These are phyloP conservation scores for Solanum sparsipilum DNA, from an alignment of 257 asterid species.

Conservation along the genomic window DNA sequence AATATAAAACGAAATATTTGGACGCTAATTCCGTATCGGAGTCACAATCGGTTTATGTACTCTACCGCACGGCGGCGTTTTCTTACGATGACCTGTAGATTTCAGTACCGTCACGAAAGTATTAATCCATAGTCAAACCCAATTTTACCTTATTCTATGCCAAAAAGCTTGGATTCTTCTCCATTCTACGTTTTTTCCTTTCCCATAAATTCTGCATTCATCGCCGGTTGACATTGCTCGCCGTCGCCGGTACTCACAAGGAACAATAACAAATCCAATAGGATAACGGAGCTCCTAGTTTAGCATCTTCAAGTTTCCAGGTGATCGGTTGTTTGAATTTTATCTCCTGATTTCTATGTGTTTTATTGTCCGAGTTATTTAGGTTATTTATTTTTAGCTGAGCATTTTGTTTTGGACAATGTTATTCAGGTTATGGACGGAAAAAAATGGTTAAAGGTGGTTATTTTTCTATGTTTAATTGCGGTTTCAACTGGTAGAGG, in stretches of 20 bases:
- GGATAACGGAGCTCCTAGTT: not conserved
- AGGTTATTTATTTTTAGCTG: not conserved
- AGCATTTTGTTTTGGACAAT: not conserved
- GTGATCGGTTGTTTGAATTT: not conserved
- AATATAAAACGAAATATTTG: not conserved
- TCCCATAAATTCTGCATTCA: not conserved
- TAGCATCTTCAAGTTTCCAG: not conserved
- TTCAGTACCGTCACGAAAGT: not conserved
- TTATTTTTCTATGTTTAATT: constrained; percentile 11
- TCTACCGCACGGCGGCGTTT: not conserved
- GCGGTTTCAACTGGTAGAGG: constrained; percentile 27
- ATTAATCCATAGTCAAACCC: not conserved
- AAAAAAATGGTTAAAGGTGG: constrained; percentile 17
- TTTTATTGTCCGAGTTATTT: not conserved
- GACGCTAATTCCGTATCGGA: not conserved
- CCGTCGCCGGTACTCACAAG: not conserved
- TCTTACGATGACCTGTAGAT: not conserved
- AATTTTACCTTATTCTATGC: not conserved
- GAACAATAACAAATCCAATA: not conserved
- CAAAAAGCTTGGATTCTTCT: not conserved
- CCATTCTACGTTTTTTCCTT: not conserved
- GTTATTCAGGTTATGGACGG: constrained; percentile 17
- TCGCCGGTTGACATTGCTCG: not conserved
- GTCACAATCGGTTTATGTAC: not conserved
- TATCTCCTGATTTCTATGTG: not conserved